Evolutionary conservation across 768 basidiomycete species (phyloP).

Genomic region (Lentinula raphanica): DNA sequence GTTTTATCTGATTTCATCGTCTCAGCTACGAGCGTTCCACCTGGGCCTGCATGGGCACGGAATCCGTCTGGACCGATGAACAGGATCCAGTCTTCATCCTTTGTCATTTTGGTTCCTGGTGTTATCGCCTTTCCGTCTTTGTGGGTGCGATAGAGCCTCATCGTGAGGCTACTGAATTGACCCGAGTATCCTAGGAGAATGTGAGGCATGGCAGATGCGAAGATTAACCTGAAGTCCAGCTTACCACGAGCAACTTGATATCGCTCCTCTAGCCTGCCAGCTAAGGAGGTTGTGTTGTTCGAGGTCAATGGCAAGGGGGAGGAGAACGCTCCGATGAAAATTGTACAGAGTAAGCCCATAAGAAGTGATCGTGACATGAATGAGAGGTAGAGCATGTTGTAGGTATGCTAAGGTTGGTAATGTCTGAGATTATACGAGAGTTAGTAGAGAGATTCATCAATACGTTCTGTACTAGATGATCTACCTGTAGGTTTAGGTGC

Average conservation of each 20-base stretch:
- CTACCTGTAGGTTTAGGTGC: no score
- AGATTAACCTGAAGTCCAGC: neutral
- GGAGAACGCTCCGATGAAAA: neutral
- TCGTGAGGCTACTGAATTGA: neutral
- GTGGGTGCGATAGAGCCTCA: neutral
- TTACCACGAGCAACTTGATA: neutral
- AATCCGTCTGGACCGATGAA: neutral
- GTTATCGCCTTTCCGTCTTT: neutral
- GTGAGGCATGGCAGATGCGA: no score
- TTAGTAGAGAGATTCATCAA: neutral
- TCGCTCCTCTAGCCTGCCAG: neutral
- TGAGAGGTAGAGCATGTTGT: neutral
- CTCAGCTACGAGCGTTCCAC: neutral
- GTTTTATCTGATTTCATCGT: no score
- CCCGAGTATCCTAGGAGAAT: neutral
- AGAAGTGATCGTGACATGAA: neutral
- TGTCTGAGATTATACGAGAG: no score
- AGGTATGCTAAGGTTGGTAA: neutral
- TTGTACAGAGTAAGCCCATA: neutral
- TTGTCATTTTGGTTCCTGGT: neutral
- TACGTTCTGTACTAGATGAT: no score
- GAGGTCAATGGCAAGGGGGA: neutral
- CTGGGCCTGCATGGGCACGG: neutral
- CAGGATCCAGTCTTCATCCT: neutral
- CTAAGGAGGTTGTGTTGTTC: neutral